Evolutionary conservation across 345 rosid genomes (phyloP), one percentile per base, ranked within the genome.

Genomic region (Gossypium mustelinum): DNA sequence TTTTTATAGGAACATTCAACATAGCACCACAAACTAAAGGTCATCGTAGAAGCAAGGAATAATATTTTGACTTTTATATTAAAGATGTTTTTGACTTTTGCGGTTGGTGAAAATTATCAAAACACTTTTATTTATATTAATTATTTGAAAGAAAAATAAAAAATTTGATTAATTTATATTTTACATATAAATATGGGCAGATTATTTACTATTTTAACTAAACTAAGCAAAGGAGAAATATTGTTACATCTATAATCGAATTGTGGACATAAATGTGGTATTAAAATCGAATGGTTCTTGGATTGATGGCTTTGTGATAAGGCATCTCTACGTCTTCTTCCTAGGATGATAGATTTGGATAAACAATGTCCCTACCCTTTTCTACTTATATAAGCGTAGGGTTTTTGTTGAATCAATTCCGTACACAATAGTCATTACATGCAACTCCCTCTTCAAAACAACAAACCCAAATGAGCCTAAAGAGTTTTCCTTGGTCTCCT

Each of bases 311-410:
- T 82, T 90, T 41, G 63, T 48, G 39, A 76, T 13, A 9, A 87
- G 17, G 17, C 77, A 82, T 72, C 97, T 87, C 97, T 95, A 94
- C 25, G 87, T 85, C 82, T 86, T 94, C 84, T 79, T 86, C 81
- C 75, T 81, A 0, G 92, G 95, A 80, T 89, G 76, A 78, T 92
- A 94, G 63, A 86, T 82, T 80, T 92, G 97, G 81, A 87, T 77
- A 75, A 87, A 75, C 61, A 92, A 78, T 7, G 85, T 51, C 51
- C 89, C 92, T 61, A 73, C 86, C 74, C 81, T 87, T 74, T 85
- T 90, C 61, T 58, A 86, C 72, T 81, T 84, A 59, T 88, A 75
- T 39, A 81, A 67, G 62, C 85, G 65, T 71, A 85, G 81, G 1
- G 75, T 79, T 50, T 89, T 88, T 47, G 82, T 79, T 74, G 78